Conservation (phyloP, 2,329 filamentous ascomycete species). For the Apiospora aurea region DNA sequence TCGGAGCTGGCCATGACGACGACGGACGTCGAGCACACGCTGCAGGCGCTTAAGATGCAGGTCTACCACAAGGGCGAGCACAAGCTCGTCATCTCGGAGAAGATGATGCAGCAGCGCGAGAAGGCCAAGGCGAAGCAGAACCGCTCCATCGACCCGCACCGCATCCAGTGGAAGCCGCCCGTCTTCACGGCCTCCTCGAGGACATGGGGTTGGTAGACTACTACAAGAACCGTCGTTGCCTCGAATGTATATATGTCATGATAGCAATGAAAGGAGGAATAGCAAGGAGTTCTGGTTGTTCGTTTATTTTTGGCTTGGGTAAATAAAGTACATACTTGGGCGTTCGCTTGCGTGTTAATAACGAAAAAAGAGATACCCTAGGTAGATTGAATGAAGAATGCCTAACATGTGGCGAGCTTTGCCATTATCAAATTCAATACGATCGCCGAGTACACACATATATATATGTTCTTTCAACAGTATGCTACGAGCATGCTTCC, state of each 20-base stretch:
- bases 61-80: conserved; percentile 96
- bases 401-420: neutral
- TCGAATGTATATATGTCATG: neutral
- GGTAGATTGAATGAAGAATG: neutral
- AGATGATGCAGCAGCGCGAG: conserved; percentile 78
- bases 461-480: too few species aligned
- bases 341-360: neutral
- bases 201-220: conserved; percentile 89
- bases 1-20: conserved; percentile 90
- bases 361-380: conserved; percentile 10
- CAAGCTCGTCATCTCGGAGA: conserved; percentile 90
- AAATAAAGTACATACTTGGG: neutral
- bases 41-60: conserved; percentile 94
- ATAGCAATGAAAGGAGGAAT: neutral
- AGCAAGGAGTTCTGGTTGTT: neutral
- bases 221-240: neutral
- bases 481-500: too few species aligned
- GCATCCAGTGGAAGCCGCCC: conserved; percentile 93
- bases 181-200: conserved; percentile 89
- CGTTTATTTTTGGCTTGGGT: conserved; percentile 6
- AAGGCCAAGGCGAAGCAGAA: conserved; percentile 82
- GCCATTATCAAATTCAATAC: neutral
- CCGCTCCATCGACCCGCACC: conserved; percentile 76
- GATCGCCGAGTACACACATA: neutral
- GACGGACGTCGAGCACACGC: conserved; percentile 91